Evolutionary conservation across 2,329 filamentous ascomycete genomes (phyloP).

Genomic region (Aspergillus viridinutans): DNA sequence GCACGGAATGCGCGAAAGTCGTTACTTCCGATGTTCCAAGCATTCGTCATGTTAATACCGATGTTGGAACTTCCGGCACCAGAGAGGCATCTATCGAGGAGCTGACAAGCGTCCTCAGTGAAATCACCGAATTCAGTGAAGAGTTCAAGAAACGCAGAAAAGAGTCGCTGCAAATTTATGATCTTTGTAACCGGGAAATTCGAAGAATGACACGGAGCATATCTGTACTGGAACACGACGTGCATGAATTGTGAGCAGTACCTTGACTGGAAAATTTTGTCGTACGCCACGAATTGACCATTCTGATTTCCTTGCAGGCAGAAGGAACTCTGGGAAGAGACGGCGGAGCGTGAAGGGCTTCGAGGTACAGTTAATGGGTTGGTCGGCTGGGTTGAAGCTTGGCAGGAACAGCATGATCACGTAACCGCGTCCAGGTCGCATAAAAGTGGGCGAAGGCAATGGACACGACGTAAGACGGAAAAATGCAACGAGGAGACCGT

Average conservation of each 20-base stretch:
- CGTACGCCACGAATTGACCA: neutral
- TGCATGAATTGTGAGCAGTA: slow-evolving; percentile 52
- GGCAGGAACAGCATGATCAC: slow-evolving; percentile 21
- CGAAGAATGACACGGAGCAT: slow-evolving; percentile 57
- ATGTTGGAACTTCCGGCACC: neutral
- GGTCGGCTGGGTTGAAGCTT: slow-evolving; percentile 28
- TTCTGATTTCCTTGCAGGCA: slow-evolving; percentile 14
- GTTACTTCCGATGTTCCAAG: neutral
- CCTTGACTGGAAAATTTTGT: neutral
- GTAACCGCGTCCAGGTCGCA: slow-evolving; percentile 3
- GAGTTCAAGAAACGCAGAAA: slow-evolving; percentile 25
- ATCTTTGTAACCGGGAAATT: slow-evolving; percentile 55
- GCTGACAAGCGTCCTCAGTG: slow-evolving; percentile 20
- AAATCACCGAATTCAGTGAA: slow-evolving; percentile 22
- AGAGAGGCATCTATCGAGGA: slow-evolving; percentile 12
- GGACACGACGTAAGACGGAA: slow-evolving; percentile 14
- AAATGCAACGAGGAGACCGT: slow-evolving; percentile 20
- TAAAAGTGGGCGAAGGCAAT: slow-evolving; percentile 15
- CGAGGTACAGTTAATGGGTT: slow-evolving; percentile 34
- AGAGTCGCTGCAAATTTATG: slow-evolving; percentile 55
- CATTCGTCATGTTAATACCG: neutral
- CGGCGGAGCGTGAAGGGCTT: slow-evolving; percentile 32
- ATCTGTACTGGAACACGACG: slow-evolving; percentile 55
- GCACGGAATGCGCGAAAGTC: neutral
- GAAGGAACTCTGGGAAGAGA: slow-evolving; percentile 29